These are phyloP conservation scores for Aspergillus pseudoglaucus DNA, from an alignment of 2,329 filamentous ascomycete species.

Conservation along the genomic window DNA sequence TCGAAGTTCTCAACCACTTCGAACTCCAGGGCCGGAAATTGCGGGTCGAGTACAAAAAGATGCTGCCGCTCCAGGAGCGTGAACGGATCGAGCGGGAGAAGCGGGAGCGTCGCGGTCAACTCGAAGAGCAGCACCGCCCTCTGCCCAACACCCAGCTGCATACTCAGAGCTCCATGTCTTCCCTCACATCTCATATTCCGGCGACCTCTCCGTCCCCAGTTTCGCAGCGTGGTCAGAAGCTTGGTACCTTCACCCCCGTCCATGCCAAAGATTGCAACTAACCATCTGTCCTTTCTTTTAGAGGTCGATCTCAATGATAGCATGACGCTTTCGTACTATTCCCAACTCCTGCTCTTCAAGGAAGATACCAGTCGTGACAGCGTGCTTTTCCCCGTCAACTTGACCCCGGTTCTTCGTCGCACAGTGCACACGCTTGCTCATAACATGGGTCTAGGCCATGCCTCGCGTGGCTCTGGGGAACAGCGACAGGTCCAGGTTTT, in stretches of 20 bases:
- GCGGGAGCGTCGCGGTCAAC: conserved; percentile 86
- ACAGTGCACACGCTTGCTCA: conserved; percentile 92
- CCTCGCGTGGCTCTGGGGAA: conserved; percentile 81
- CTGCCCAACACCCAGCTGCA: conserved; percentile 61
- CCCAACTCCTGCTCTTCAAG: conserved; percentile 82
- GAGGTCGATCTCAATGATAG: conserved; percentile 91
- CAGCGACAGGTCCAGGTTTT: conserved; percentile 86
- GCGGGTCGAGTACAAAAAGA: conserved; percentile 98
- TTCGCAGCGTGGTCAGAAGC: conserved; percentile 43
- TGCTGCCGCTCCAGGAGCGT: conserved; percentile 89
- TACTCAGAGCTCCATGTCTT: conserved; percentile 80
- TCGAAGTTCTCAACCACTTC: conserved; percentile 89
- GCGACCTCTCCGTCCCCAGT: conserved; percentile 63
- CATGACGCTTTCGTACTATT: conserved; percentile 79
- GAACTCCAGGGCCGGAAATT: conserved; percentile 92
- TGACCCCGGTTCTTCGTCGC: conserved; percentile 76
- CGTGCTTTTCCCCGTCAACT: conserved; percentile 72
- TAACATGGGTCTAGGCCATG: conserved; percentile 86
- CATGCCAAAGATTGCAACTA: conserved; percentile 8
- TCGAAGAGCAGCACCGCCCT: conserved; percentile 91
- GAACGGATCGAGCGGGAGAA: conserved; percentile 97
- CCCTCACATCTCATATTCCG: conserved; percentile 60
- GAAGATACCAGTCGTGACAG: conserved; percentile 70
- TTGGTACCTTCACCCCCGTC: conserved; percentile 23
- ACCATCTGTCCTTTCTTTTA: conserved; percentile 23